These are phyloP conservation scores for Leishmania arabica DNA, from an alignment of 208 protist species.

Conservation along the genomic window DNA sequence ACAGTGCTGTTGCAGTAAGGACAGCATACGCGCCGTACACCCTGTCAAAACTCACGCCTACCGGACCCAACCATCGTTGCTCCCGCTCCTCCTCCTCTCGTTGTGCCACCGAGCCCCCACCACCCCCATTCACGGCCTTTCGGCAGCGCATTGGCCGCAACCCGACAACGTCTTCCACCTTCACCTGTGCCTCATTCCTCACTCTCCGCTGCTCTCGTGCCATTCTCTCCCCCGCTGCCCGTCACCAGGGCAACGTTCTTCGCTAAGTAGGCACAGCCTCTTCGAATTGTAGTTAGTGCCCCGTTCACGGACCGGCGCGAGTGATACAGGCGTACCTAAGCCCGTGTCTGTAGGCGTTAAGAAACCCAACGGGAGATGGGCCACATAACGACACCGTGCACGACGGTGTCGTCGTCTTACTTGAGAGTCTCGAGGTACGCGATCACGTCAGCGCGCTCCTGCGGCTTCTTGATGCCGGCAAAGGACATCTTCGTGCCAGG, in stretches of 20 bases:
- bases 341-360: not conserved
- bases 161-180: not conserved
- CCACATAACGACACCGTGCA: not conserved
- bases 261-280: not conserved
- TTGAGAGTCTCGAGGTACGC: slow-evolving; percentile 91
- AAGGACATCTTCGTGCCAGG: slow-evolving; percentile 98
- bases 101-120: not conserved
- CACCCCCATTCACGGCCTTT: not conserved
- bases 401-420: not conserved
- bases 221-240: not conserved
- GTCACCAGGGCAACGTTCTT: not conserved
- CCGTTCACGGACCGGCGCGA: not conserved
- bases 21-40: not conserved
- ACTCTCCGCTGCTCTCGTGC: not conserved
- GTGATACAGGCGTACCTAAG: not conserved
- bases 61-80: not conserved
- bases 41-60: not conserved
- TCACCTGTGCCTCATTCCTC: not conserved
- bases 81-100: not conserved
- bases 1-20: not conserved
- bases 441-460: slow-evolving; percentile 95
- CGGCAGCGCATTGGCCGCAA: not conserved
- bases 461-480: slow-evolving; percentile 93
- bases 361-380: not conserved
- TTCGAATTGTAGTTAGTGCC: not conserved